These are phyloP conservation scores for Sphaceloma murrayae DNA, from an alignment of 2,329 filamentous ascomycete genomes.

Conservation along the genomic window DNA sequence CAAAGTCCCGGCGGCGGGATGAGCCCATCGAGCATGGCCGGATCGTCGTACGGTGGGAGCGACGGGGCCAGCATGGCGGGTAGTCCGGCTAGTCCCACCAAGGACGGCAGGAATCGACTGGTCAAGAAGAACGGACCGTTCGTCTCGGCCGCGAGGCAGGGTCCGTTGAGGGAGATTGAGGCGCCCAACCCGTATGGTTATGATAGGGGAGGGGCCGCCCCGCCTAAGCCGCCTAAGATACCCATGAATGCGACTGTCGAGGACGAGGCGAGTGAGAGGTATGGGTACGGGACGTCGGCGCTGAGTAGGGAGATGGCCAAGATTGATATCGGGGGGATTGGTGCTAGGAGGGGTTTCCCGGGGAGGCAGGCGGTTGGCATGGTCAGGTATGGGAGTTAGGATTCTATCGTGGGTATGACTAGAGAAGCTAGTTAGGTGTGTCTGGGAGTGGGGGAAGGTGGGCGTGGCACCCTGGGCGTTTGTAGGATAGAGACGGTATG, in stretches of 20 bases:
- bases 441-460: background rate
- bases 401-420: slow-evolving; percentile 7
- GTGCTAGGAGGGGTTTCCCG: slow-evolving; percentile 20
- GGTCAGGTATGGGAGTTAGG: slow-evolving; percentile 4
- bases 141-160: slow-evolving; percentile 9
- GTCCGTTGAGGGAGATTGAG: slow-evolving; percentile 19
- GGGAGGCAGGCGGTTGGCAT: slow-evolving; percentile 22
- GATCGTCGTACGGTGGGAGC: background rate
- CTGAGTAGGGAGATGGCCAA: slow-evolving; percentile 60
- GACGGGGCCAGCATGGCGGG: slow-evolving; percentile 18
- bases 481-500: background rate
- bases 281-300: slow-evolving; percentile 42
- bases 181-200: slow-evolving; percentile 41
- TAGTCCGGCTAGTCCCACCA: slow-evolving; percentile 22
- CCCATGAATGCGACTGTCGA: slow-evolving; percentile 41
- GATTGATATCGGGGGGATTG: slow-evolving; percentile 36
- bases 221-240: slow-evolving; percentile 62
- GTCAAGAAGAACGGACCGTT: slow-evolving; percentile 47
- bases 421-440: background rate
- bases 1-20: no score
- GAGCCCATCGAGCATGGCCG: no score
- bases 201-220: slow-evolving; percentile 33
- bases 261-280: slow-evolving; percentile 28
- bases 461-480: background rate
- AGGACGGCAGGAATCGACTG: slow-evolving; percentile 48